Percentiles rank a stretch among this genome's conserved stretches.
These are phyloP conservation scores for Bathelium albidoporum DNA, from an alignment of 495 filamentous ascomycete genomes.

Conservation along the genomic window DNA sequence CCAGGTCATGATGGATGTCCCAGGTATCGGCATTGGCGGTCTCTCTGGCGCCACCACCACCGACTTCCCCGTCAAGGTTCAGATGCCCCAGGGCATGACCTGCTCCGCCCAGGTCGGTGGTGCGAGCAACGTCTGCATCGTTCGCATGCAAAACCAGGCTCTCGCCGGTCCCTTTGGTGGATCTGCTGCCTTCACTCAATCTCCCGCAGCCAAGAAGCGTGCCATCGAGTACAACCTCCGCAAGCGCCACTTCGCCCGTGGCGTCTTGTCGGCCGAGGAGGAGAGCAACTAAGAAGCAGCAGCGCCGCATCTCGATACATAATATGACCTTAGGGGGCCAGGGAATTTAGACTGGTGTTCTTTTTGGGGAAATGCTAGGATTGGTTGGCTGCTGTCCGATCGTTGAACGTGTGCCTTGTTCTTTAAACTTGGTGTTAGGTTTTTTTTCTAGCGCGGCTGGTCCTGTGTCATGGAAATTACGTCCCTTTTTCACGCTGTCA, in stretches of 20 bases:
- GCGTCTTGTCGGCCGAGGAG: slow-evolving; percentile 10
- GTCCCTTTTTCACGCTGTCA: slow-evolving; percentile 1
- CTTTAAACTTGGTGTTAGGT: no score
- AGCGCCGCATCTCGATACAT: no score
- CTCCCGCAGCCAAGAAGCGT: slow-evolving; percentile 20
- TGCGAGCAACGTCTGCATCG: slow-evolving; percentile 46
- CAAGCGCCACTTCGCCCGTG: slow-evolving; percentile 22
- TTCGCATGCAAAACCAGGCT: slow-evolving; percentile 46
- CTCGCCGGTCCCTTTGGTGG: slow-evolving; percentile 53
- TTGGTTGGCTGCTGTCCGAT: background rate
- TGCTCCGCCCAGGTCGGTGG: slow-evolving; percentile 45
- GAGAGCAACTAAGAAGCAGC: background rate
- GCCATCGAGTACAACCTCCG: slow-evolving; percentile 24
- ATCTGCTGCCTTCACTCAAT: slow-evolving; percentile 34
- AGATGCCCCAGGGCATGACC: slow-evolving; percentile 53
- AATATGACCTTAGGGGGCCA: no score
- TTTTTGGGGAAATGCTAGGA: background rate
- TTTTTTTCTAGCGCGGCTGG: background rate
- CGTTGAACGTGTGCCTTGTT: background rate
- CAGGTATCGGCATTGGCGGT: slow-evolving; percentile 40
- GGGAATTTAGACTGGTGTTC: background rate
- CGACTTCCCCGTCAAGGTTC: slow-evolving; percentile 46
- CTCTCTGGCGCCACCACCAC: slow-evolving; percentile 39
- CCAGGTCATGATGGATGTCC: slow-evolving; percentile 47
- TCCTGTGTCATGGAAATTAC: slow-evolving; percentile 1